phyloP scores from a whole-genome alignment of 2,329 filamentous ascomycete species.

The Fusarium buxicola region DNA sequence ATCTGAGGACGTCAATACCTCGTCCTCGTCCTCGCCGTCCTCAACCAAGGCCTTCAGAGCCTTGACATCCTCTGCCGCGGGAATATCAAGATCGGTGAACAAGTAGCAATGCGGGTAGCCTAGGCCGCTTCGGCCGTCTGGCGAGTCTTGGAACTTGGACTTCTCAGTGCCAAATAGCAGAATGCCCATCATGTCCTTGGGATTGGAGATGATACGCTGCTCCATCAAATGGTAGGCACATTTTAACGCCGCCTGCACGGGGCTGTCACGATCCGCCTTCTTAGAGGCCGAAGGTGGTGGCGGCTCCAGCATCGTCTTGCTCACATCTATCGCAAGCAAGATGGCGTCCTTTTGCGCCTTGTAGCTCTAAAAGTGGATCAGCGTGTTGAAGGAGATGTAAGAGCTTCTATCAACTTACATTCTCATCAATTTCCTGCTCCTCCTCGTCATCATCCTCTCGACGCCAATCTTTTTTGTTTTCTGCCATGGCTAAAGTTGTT shows the following conservation, averaged over 20 bases:
- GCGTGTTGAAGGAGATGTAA: constrained; percentile 10
- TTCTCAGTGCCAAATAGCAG: constrained; percentile 90
- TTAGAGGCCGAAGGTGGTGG: constrained; percentile 75
- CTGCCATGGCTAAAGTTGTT: constrained; percentile 47
- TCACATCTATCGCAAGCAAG: constrained; percentile 95
- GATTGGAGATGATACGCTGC: constrained; percentile 96
- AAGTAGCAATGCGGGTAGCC: constrained; percentile 94
- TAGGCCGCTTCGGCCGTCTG: constrained; percentile 68
- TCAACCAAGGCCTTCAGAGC: constrained; percentile 80
- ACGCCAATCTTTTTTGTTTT: constrained; percentile 56
- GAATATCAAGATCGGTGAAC: constrained; percentile 87
- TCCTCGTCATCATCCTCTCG: constrained; percentile 74
- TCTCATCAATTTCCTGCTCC: constrained; percentile 69
- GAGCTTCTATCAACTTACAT: constrained; percentile 55
- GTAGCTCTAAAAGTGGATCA: constrained; percentile 72
- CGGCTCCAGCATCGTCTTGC: constrained; percentile 81
- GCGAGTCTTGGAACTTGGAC: constrained; percentile 80
- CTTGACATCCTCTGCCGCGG: constrained; percentile 88
- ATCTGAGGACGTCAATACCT: constrained; percentile 75
- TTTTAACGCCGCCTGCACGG: constrained; percentile 86
- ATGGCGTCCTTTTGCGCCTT: constrained; percentile 96
- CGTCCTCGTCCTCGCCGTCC: constrained; percentile 76
- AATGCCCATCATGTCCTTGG: constrained; percentile 97
- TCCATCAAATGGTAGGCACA: constrained; percentile 97
- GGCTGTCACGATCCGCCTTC: constrained; percentile 81